A percentile compares a stretch with the other conserved stretches of the same genome.
Evolutionary conservation across 352 stramenopile genomes (phyloP).

Genomic region (Phytophthora chlamydospora): DNA sequence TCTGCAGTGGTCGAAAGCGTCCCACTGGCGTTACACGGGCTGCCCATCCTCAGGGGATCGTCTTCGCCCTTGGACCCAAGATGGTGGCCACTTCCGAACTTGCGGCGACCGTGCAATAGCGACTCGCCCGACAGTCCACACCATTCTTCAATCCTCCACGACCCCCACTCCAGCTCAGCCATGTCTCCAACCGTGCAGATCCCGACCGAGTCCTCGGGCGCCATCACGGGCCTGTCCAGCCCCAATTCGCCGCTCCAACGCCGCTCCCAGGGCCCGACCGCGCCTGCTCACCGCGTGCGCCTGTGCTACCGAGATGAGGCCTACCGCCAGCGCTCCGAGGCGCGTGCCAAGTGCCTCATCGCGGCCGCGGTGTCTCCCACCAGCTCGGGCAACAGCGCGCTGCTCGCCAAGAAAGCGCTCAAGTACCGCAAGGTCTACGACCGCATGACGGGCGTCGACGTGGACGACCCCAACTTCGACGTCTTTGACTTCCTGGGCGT

Average conservation of each 20-base stretch:
- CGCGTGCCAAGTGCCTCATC: slow-evolving; percentile 40
- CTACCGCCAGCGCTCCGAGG: slow-evolving; percentile 40
- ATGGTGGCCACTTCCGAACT: slow-evolving; percentile 24
- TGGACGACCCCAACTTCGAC: slow-evolving; percentile 59
- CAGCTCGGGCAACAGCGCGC: slow-evolving; percentile 37
- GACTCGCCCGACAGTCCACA: background rate
- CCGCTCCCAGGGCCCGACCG: slow-evolving; percentile 5
- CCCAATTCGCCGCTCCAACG: background rate
- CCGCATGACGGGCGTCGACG: slow-evolving; percentile 46
- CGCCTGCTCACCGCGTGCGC: slow-evolving; percentile 34
- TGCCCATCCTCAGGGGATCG: background rate
- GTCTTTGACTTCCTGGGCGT: slow-evolving; percentile 60
- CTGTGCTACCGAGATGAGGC: slow-evolving; percentile 53
- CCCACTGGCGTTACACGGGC: background rate
- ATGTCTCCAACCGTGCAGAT: slow-evolving; percentile 18
- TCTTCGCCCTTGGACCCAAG: background rate
- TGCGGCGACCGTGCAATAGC: background rate
- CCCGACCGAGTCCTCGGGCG: background rate
- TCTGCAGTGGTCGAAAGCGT: slow-evolving; percentile 2
- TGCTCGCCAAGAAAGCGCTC: slow-evolving; percentile 61
- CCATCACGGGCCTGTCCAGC: background rate
- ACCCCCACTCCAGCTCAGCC: background rate
- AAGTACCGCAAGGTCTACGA: slow-evolving; percentile 62
- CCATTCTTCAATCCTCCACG: background rate
- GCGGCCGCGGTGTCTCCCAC: slow-evolving; percentile 28